Evolutionary conservation across 768 basidiomycete species (phyloP).

Genomic region (Leucosporidium yakuticum): DNA sequence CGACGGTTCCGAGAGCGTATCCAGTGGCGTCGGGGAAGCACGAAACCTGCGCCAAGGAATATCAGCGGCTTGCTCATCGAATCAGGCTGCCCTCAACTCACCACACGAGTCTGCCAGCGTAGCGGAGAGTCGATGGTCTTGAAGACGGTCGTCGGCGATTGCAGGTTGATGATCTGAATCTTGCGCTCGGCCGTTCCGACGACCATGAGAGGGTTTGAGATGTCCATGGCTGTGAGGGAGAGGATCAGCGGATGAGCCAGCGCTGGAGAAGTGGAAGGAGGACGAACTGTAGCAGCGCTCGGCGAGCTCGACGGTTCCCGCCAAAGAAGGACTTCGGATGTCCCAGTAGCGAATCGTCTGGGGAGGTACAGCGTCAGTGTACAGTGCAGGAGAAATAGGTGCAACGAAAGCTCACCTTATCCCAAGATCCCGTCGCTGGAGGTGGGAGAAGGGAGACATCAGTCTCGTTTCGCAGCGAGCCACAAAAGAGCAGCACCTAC

Average conservation of each 20-base stretch:
- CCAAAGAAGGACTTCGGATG: slow-evolving; percentile 65
- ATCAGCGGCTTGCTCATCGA: too few species aligned
- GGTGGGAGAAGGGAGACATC: too few species aligned
- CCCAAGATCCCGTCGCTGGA: slow-evolving; percentile 53
- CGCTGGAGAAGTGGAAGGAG: too few species aligned
- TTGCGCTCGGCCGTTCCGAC: slow-evolving; percentile 90
- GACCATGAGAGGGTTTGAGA: slow-evolving; percentile 47
- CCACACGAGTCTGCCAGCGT: slow-evolving; percentile 42
- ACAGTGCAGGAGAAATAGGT: too few species aligned
- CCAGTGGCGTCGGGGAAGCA: slow-evolving; percentile 46
- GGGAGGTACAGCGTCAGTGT: background rate
- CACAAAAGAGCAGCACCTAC: slow-evolving; percentile 50
- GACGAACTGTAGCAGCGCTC: slow-evolving; percentile 73
- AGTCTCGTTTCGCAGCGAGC: slow-evolving; percentile 39
- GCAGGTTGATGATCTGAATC: slow-evolving; percentile 80
- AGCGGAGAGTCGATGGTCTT: slow-evolving; percentile 11
- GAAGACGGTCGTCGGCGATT: too few species aligned
- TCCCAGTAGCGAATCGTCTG: slow-evolving; percentile 74
- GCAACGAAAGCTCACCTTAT: slow-evolving; percentile 54
- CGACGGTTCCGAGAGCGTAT: slow-evolving; percentile 47
- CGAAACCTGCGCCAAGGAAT: too few species aligned
- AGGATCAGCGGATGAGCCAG: too few species aligned
- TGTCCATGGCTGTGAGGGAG: slow-evolving; percentile 23
- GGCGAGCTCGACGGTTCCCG: slow-evolving; percentile 61
- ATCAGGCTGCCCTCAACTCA: slow-evolving; percentile 14